Conservation (phyloP, 1,139 yeast species). For the Nakaseomyces nivariensis region DNA sequence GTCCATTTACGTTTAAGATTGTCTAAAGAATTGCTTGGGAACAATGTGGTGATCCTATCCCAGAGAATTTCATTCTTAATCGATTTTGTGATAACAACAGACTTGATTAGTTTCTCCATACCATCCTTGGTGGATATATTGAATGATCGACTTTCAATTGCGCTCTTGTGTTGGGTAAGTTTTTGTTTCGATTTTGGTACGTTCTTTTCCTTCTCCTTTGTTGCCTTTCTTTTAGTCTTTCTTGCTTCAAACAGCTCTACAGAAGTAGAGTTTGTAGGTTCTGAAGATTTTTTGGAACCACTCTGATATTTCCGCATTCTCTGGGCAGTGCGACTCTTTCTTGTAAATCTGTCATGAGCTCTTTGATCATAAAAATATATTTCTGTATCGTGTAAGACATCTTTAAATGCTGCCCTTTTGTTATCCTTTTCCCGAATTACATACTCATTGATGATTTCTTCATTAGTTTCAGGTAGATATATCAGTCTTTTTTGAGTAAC, state of each 20-base stretch:
- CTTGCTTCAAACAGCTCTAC: not conserved
- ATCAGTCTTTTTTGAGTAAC: conserved; percentile 16
- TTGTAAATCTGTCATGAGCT: conserved; percentile 24
- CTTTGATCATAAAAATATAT: conserved; percentile 28
- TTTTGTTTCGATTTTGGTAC: not conserved
- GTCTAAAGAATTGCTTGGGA: conserved; percentile 26
- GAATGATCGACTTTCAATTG: conserved; percentile 3
- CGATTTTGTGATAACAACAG: conserved; percentile 28
- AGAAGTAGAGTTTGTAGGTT: not conserved
- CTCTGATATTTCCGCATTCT: conserved; percentile 26
- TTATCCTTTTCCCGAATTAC: conserved; percentile 20
- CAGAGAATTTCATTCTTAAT: conserved; percentile 28
- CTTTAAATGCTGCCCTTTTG: conserved; percentile 19
- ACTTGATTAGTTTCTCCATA: conserved; percentile 20
- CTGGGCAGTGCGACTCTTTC: conserved; percentile 24
- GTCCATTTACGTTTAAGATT: conserved; percentile 29
- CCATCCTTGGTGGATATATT: conserved; percentile 22
- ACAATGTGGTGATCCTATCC: conserved; percentile 23
- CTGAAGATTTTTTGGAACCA: conserved; percentile 3
- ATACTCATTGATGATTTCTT: conserved; percentile 15
- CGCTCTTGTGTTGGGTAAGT: not conserved
- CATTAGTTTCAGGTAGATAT: conserved; percentile 18
- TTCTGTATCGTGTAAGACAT: conserved; percentile 25
- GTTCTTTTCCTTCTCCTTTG: not conserved
- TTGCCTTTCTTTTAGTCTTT: conserved; percentile 3